A percentile compares a stretch with the other conserved stretches of the same genome.
These are phyloP conservation scores for Quercus rubra DNA, from an alignment of 306 rosid species.

Conservation along the genomic window DNA sequence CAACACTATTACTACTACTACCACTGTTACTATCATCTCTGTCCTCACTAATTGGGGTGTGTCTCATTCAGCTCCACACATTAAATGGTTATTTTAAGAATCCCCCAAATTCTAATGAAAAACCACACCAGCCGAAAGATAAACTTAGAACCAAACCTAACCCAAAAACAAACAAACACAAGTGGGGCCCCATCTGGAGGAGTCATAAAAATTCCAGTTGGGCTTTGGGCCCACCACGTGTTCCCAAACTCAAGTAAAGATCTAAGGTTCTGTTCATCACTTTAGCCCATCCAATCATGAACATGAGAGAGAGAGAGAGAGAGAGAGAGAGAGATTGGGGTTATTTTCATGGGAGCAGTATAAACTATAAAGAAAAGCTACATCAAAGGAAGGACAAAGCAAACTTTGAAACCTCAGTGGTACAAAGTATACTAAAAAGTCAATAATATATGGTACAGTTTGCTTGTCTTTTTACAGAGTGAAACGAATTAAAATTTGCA, in stretches of 20 bases:
- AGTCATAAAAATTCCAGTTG: neutral
- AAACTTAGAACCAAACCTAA: neutral
- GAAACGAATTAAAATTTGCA: too few relatives aligned
- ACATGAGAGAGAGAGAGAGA: neutral
- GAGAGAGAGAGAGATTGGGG: neutral
- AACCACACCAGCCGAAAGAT: neutral
- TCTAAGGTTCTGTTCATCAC: neutral
- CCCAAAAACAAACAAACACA: neutral
- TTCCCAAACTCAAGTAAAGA: neutral
- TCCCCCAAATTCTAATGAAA: neutral
- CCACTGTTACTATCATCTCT: too few relatives aligned
- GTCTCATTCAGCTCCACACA: constrained; percentile 12
- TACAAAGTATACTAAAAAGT: neutral
- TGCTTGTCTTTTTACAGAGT: too few relatives aligned
- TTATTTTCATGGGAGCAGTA: neutral
- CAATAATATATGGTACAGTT: too few relatives aligned
- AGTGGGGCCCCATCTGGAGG: neutral
- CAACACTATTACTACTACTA: too few relatives aligned
- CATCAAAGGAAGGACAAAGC: neutral
- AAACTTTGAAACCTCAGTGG: too few relatives aligned
- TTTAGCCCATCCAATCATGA: constrained; percentile 6
- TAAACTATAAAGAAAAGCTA: neutral
- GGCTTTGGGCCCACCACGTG: constrained; percentile 30
- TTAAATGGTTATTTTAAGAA: neutral
- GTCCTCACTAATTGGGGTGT: constrained; percentile 16